Conservation (phyloP, 164 flowering plant species). For the Piper betle region DNA sequence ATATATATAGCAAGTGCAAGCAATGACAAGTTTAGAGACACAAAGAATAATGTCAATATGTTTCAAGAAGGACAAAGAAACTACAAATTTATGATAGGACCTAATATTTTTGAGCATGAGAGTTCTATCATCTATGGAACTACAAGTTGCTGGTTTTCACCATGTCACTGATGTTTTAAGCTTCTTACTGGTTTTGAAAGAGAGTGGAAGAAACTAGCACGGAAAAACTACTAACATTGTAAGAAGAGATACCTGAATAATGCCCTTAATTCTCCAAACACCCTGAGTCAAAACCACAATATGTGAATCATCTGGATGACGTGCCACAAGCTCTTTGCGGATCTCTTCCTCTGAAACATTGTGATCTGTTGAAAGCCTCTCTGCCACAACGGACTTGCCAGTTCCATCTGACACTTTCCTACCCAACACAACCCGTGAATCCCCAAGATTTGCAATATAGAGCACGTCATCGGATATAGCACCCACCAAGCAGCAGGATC, state of each 20-base stretch:
- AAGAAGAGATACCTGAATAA: slow-evolving; percentile 49
- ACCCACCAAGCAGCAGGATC: slow-evolving; percentile 81
- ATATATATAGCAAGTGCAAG: no score
- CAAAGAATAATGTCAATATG: no score
- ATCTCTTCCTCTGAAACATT: slow-evolving; percentile 64
- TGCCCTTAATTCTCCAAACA: slow-evolving; percentile 78
- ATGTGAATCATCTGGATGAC: slow-evolving; percentile 64
- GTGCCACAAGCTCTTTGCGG: slow-evolving; percentile 46
- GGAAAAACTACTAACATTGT: no score
- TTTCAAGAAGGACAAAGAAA: no score
- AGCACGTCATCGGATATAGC: slow-evolving; percentile 51
- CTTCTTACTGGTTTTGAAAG: not conserved
- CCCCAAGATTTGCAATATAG: slow-evolving; percentile 62
- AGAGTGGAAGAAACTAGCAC: no score
- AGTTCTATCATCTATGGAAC: no score
- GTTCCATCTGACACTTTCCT: slow-evolving; percentile 15
- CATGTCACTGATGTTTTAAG: not conserved
- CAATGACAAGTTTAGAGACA: no score
- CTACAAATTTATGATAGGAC: no score
- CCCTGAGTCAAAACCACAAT: slow-evolving; percentile 51
- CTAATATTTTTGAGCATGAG: no score
- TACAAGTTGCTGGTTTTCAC: not conserved
- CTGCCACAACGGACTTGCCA: slow-evolving; percentile 38
- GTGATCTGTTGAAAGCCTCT: slow-evolving; percentile 60
- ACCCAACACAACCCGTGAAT: slow-evolving; percentile 74